Percentiles rank a stretch among this genome's conserved stretches.
Evolutionary conservation across 2,329 filamentous ascomycete genomes (phyloP).

Genomic region (Colletotrichum zoysiae): DNA sequence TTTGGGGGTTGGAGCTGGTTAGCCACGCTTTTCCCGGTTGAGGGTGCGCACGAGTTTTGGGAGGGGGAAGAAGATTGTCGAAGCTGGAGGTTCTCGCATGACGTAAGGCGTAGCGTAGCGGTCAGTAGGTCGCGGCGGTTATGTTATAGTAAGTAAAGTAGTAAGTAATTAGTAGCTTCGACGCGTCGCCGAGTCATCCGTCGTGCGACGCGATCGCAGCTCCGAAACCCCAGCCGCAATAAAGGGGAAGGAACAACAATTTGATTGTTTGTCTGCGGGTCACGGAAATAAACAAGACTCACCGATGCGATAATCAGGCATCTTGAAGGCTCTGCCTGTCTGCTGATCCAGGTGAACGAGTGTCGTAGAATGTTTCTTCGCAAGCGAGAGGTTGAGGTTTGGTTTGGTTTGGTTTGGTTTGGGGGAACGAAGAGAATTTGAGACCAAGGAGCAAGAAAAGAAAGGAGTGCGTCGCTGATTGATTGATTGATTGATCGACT

Average conservation of each 20-base stretch:
- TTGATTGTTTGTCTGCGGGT: no score
- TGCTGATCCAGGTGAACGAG: background rate
- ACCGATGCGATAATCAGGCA: slow-evolving; percentile 64
- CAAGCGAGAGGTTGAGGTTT: slow-evolving; percentile 6
- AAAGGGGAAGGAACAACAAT: background rate
- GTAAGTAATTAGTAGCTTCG: slow-evolving; percentile 4
- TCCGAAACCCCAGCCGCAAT: background rate
- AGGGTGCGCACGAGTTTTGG: slow-evolving; percentile 21
- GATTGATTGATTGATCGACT: background rate
- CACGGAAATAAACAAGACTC: slow-evolving; percentile 43
- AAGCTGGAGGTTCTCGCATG: slow-evolving; percentile 18
- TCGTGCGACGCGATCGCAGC: slow-evolving; percentile 7
- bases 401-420: no score
- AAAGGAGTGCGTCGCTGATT: slow-evolving; percentile 5
- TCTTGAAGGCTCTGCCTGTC: slow-evolving; percentile 44
- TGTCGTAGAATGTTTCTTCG: background rate
- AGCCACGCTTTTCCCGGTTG: slow-evolving; percentile 6
- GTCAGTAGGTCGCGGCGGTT: no score
- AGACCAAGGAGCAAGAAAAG: slow-evolving; percentile 32
- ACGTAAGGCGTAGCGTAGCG: slow-evolving; percentile 16
- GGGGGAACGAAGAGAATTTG: slow-evolving; percentile 24
- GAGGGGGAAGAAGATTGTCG: background rate
- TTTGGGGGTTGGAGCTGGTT: slow-evolving; percentile 32
- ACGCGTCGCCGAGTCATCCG: slow-evolving; percentile 12
- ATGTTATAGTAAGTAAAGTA: no score